Base-by-base conservation (phyloP, 2,329 filamentous ascomycete genomes). In the Pseudocercospora ulei region DNA sequence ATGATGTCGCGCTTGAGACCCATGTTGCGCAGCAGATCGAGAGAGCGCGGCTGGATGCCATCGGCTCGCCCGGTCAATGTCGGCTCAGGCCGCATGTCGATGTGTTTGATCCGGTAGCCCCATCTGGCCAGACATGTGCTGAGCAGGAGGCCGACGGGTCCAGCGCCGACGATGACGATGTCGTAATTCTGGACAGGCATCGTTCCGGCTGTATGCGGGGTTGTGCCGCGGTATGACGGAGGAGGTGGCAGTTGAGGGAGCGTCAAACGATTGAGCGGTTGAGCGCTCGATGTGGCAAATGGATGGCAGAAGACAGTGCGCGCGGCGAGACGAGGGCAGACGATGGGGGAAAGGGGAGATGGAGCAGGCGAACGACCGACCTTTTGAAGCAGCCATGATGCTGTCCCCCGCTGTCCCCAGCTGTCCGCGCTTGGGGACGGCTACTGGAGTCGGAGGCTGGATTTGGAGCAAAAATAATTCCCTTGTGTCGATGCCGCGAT, bases 101-200 rank as follows among this genome's bases (percentile, higher is more conserved):
- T 85, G 64, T 94, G 85, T 69, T 88, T 93, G 62, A 95, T 84
- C 61, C 77, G 85, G 70, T 94, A 95, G 12, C 87, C 87, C 84
- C 86, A 94, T 66, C 86, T 73, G 44, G 84, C 82, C 46, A 95
- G 73, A 58, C 82, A 88, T 18, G 86, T 86, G 5, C 85, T 90
- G 14, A 94, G 72, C 65, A 92, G 78, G 41, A 94, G 73, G 39
- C 87, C 87, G 25, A 87, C 85, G 3, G 87, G 87, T 9, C 87
- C 87, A 39, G 87, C 87, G 48, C 87, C 87, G 39, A 94, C 72
- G 50, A 94, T 86, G 52, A 94, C 85, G 35, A 73, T 72, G 55
- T 81, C 78, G 62, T 76, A 79, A 38, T 65, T 70, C 41, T 72
- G 67, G 53, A 54, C 40, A 6, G 36, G 22, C 31, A 41, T 40